These are phyloP conservation scores for Capsella rubella DNA, from an alignment of 441 rosid genomes.

Conservation along the genomic window DNA sequence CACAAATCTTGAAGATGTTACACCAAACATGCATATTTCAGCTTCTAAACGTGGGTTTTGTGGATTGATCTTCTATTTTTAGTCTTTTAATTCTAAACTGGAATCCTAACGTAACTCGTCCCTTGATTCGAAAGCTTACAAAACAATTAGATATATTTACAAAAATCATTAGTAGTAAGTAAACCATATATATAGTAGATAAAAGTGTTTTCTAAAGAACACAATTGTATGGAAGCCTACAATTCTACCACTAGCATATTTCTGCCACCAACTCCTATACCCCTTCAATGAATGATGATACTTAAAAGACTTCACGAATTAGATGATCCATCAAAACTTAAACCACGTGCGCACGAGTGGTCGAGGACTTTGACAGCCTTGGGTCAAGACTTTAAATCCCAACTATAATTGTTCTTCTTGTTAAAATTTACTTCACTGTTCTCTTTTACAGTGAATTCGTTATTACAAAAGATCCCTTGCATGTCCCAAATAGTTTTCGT, in stretches of 20 bases:
- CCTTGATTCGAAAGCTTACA: not conserved
- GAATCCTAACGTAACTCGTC: not conserved
- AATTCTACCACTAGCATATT: not conserved
- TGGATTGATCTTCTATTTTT: not conserved
- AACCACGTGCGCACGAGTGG: constrained; percentile 32
- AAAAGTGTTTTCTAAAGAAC: not conserved
- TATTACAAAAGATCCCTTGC: constrained; percentile 9
- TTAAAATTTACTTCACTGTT: constrained; percentile 33
- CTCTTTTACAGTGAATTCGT: constrained; percentile 1
- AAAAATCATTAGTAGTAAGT: not conserved
- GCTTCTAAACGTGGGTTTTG: not conserved
- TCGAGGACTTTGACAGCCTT: constrained; percentile 34
- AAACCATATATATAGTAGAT: not conserved
- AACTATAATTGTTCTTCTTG: constrained; percentile 26
- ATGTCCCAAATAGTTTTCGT: constrained; percentile 18
- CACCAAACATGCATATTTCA: not conserved
- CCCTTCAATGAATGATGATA: constrained; percentile 18
- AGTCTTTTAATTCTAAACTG: not conserved
- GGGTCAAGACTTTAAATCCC: constrained; percentile 3
- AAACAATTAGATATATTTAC: not conserved
- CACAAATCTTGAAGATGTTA: not conserved
- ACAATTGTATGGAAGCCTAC: not conserved
- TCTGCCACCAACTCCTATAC: not conserved
- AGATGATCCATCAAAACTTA: constrained; percentile 2
- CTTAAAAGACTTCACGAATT: constrained; percentile 11